These are phyloP conservation scores for Kwoniella europaea DNA, from an alignment of 768 basidiomycete genomes.

Conservation along the genomic window DNA sequence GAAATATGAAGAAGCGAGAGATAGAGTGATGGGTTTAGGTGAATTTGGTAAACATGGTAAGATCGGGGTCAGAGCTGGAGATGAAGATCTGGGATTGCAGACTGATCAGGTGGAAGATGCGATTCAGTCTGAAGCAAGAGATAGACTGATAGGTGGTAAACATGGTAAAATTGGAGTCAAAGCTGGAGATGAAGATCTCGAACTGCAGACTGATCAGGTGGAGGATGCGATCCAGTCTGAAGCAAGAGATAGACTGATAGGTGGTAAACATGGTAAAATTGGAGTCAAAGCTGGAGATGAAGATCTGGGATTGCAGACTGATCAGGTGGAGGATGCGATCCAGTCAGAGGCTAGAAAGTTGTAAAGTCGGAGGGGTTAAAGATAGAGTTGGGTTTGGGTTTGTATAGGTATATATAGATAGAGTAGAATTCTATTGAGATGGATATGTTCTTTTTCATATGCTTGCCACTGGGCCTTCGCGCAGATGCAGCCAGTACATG, in stretches of 20 bases:
- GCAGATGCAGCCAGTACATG: too few species aligned
- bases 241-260: constrained; percentile 53
- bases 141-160: constrained; percentile 56
- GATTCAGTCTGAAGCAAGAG: constrained; percentile 7
- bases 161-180: constrained; percentile 9
- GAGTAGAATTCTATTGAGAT: neutral
- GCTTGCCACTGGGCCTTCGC: neutral
- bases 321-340: constrained; percentile 33
- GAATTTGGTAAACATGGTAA: constrained; percentile 33
- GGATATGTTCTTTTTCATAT: neutral
- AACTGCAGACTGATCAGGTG: constrained; percentile 31
- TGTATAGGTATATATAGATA: constrained; percentile 1
- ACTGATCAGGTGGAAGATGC: constrained; percentile 35
- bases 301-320: constrained; percentile 22
- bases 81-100: constrained; percentile 18
- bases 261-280: constrained; percentile 31
- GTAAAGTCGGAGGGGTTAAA: neutral
- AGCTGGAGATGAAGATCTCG: constrained; percentile 16
- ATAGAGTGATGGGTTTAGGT: constrained; percentile 59
- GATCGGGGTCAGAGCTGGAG: constrained; percentile 13
- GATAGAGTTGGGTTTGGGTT: neutral
- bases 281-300: constrained; percentile 14
- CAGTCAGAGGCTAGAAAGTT: neutral
- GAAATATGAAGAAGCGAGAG: constrained; percentile 76
- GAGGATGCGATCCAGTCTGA: constrained; percentile 24